Evolutionary conservation across 2,329 filamentous ascomycete species (phyloP), one percentile per base, ranked within the genome.

Genomic region (Apiospora koreana): DNA sequence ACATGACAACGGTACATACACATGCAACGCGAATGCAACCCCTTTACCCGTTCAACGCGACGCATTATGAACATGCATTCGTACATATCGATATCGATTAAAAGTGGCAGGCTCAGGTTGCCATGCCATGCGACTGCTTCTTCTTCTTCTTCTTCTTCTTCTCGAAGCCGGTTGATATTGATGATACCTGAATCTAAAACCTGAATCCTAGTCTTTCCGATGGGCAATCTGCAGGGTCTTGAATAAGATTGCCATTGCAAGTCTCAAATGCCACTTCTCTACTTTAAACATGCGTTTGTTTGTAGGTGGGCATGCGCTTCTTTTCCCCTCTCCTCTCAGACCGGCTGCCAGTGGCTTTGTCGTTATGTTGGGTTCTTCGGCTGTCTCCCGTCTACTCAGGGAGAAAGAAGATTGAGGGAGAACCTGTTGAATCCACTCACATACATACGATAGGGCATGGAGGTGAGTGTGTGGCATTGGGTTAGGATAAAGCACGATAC

Each of bases 221-320:
- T 35, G 54, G 54, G 54, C 54, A 62, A 62, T 62, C 54, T 62
- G 54, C 54, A 62, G 54, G 54, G 54, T 62, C 54, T 62, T 38
- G 31, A 62, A 38, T 62, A 62, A 62, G 28, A 62, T 62, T 62
- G 28, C 54, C 54, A 35, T 62, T 23, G 28, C 54, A 21, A 62
- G 54, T 62, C 31, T 62, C 21, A 23, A 38, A 62, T 62, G 54
- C 54, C 28, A 62, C 54, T 62, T 62, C 54, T 62, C 54, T 62
- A 62, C 18, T 62, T 62, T 6, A 21, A 7, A 31, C 54, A n/a
- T 62, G 35, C 54, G 21, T n/a, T 62, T 62, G 21, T 38, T 38
- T n/a, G 21, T 38, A 62, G 54, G 35, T 38, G 9, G 54, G 31
- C 54, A 62, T 38, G 54, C 54, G 31, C 54, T 62, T 38, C 18